Evolutionary conservation across 73 alveolate genomes (phyloP), one percentile per base, ranked within the genome.

Genomic region (Urostyla sp.): DNA sequence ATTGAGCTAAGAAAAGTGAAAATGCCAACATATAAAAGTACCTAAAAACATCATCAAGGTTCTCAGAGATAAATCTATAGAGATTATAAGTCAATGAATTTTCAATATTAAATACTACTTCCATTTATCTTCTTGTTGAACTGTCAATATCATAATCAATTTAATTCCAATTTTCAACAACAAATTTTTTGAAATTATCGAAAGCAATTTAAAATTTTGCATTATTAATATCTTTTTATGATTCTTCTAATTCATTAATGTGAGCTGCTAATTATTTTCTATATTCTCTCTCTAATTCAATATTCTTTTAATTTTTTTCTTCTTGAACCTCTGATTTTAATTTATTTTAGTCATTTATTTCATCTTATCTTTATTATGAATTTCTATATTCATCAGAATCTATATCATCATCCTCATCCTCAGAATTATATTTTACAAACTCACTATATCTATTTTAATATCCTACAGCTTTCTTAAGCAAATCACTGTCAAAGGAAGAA

Each of bases 161-260:
- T 43, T 63, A 32, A 40, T 57, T 63, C 79, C 79, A 63, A 40
- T 63, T 37, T 20, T 63, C 60, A 2, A 63, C 79, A 1, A 63
- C 60, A 23, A 63, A 63, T 3, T 18, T 31, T 48, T 63, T 63
- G 23, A 63, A 63, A 21, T 32, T 63, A 24, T 63, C 79, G 30
- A 63, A 63, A 10, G 79, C 79, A 20, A 63, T 63, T 63, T 63
- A 63, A 23, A 63, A 63, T 26, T 63, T 63, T 1, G 60, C 79
- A 4, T 37, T 37, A 63, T 63, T 40, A 13, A 60, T 43, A 37
- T 40, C 79, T 37, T 63, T 40, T 38, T 63, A 26, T 4, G 79
- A 57, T 11, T 63, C 79, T 40, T 63, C 79, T 1, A 63, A 48
- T 38, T 63, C 79, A 63, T 63, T 40, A 10, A 63, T 38, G 36